phyloP scores from a whole-genome alignment of 495 filamentous ascomycete species.

The Tuber umbilicatum region DNA sequence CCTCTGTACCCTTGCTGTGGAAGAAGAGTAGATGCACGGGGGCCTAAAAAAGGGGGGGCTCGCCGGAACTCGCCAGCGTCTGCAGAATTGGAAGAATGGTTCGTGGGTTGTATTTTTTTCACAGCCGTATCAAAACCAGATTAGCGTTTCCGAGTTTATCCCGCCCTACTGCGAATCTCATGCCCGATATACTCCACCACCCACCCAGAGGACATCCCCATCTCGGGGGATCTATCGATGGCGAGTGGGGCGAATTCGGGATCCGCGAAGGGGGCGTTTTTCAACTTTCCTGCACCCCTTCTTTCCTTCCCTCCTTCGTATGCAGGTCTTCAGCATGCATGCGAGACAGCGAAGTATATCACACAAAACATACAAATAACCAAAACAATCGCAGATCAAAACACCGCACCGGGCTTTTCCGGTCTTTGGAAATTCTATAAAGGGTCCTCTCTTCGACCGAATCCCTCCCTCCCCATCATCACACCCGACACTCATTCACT shows the following conservation, averaged over 20 bases:
- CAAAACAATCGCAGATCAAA: not conserved
- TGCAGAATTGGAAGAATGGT: not conserved
- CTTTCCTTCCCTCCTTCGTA: not conserved
- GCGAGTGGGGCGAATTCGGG: not conserved
- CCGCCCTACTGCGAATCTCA: not conserved
- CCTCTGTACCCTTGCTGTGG: not conserved
- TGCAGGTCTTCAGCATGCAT: not conserved
- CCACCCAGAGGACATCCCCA: not conserved
- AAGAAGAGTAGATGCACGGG: not conserved
- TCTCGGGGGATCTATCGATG: not conserved
- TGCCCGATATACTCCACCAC: not conserved
- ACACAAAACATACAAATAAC: not conserved
- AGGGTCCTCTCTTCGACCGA: too few relatives aligned
- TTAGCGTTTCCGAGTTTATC: not conserved
- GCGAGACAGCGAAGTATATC: not conserved
- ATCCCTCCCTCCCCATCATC: not conserved
- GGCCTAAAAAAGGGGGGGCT: not conserved
- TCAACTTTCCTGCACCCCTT: not conserved
- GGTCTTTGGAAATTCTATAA: not conserved
- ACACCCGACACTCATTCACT: not conserved
- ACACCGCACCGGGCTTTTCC: not conserved
- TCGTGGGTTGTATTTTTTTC: not conserved
- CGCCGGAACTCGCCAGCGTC: not conserved
- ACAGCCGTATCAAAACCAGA: not conserved
- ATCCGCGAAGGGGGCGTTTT: not conserved